A percentile compares a stretch with the other conserved stretches of the same genome.
phyloP scores from a whole-genome alignment of 768 basidiomycete species.

The Lactifluus subvellereus region DNA sequence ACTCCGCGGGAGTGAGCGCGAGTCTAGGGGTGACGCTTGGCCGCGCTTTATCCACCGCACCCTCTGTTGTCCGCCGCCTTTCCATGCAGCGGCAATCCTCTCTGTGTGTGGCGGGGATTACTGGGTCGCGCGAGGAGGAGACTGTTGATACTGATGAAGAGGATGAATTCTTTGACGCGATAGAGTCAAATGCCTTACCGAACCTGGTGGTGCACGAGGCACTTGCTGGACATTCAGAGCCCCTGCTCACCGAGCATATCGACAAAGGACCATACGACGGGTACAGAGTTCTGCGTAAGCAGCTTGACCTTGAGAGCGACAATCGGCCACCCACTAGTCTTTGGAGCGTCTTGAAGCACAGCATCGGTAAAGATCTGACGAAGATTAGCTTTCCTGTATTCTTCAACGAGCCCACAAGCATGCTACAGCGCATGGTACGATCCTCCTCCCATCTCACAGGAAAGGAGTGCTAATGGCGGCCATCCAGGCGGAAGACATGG shows the following conservation, averaged over 20 bases:
- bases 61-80: slow-evolving; percentile 6
- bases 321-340: slow-evolving; percentile 84
- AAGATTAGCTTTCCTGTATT: slow-evolving; percentile 93
- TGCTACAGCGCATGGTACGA: slow-evolving; percentile 87
- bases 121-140: slow-evolving; percentile 28
- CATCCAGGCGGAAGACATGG: slow-evolving; percentile 85
- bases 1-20: background rate
- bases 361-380: slow-evolving; percentile 94
- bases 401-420: slow-evolving; percentile 92
- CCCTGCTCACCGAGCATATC: slow-evolving; percentile 33
- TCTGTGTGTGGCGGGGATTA: background rate
- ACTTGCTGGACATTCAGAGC: slow-evolving; percentile 43
- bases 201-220: slow-evolving; percentile 66
- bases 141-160: slow-evolving; percentile 63
- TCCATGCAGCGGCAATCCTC: slow-evolving; percentile 11
- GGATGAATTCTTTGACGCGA: slow-evolving; percentile 97
- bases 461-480: slow-evolving; percentile 3
- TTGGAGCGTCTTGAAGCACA: slow-evolving; percentile 92
- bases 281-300: slow-evolving; percentile 57
- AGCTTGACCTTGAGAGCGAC: slow-evolving; percentile 60
- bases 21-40: background rate
- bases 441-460: background rate
- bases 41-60: slow-evolving; percentile 8
- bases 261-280: slow-evolving; percentile 52
- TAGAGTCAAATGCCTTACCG: slow-evolving; percentile 74